A percentile compares a stretch with the other conserved stretches of the same genome.
These are phyloP conservation scores for Cladosporium sp. DNA, from an alignment of 2,329 filamentous ascomycete genomes.

Conservation along the genomic window DNA sequence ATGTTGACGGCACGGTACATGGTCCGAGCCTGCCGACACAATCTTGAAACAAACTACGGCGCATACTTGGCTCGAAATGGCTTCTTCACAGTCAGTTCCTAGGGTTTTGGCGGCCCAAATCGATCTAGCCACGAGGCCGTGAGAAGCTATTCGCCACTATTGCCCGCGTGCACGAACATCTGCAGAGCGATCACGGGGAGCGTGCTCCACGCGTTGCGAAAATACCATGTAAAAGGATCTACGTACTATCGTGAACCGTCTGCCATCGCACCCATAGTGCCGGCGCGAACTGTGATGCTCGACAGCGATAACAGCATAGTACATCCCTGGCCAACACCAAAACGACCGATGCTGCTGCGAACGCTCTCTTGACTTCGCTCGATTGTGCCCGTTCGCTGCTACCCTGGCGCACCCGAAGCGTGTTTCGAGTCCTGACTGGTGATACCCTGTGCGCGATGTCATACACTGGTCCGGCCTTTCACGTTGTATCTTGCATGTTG, in stretches of 20 bases:
- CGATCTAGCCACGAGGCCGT: not conserved
- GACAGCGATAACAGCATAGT: not conserved
- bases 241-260: slow-evolving; percentile 1
- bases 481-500: not conserved
- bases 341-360: not conserved
- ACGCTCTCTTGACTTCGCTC: not conserved
- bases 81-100: not conserved
- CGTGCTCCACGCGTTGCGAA: slow-evolving; percentile 3
- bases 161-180: slow-evolving; percentile 3
- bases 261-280: not conserved
- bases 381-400: not conserved
- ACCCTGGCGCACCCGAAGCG: slow-evolving; percentile 5
- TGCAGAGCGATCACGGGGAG: slow-evolving; percentile 1
- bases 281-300: not conserved
- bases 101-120: not conserved
- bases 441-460: slow-evolving; percentile 4
- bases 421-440: slow-evolving; percentile 8
- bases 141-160: slow-evolving; percentile 2
- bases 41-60: slow-evolving; percentile 10
- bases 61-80: not conserved
- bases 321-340: not conserved
- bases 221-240: slow-evolving; percentile 2
- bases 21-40: slow-evolving; percentile 10
- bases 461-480: slow-evolving; percentile 10
- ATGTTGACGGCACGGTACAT: slow-evolving; percentile 1